phyloP scores from a whole-genome alignment of 2,329 filamentous ascomycete species.

The Microdochium paspali region DNA sequence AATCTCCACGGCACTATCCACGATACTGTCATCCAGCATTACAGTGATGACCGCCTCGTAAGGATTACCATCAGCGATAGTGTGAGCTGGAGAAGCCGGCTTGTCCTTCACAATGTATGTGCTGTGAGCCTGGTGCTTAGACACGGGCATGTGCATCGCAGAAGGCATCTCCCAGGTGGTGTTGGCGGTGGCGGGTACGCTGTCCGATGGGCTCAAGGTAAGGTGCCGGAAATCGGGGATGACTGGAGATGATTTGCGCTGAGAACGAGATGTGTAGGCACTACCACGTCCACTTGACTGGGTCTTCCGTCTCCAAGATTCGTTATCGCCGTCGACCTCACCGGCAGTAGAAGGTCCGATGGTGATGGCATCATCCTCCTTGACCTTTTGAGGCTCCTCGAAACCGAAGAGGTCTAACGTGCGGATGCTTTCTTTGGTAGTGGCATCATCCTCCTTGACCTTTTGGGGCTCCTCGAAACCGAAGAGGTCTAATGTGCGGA shows the following conservation, averaged over 20 bases:
- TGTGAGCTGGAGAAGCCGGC: not conserved
- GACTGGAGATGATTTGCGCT: slow-evolving; percentile 40
- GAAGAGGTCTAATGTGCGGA: not conserved
- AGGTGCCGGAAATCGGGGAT: slow-evolving; percentile 29
- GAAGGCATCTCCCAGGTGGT: slow-evolving; percentile 30
- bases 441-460: no score
- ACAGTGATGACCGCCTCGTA: slow-evolving; percentile 29
- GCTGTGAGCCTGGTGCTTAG: not conserved
- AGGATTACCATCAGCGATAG: slow-evolving; percentile 1
- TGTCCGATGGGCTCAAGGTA: slow-evolving; percentile 23
- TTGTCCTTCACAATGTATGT: not conserved
- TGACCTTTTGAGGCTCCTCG: not conserved
- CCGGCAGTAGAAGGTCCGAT: slow-evolving; percentile 12
- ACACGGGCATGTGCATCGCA: not conserved
- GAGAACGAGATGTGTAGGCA: slow-evolving; percentile 14
- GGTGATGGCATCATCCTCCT: not conserved
- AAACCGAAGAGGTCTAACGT: no score
- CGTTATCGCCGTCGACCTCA: slow-evolving; percentile 37
- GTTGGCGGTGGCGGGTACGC: slow-evolving; percentile 21
- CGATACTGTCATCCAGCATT: slow-evolving; percentile 29
- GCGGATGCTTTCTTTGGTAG: no score
- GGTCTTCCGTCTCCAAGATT: slow-evolving; percentile 26
- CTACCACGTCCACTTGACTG: slow-evolving; percentile 5
- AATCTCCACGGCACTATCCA: slow-evolving; percentile 10
- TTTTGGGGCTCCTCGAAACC: not conserved